phyloP scores from a whole-genome alignment of 345 rosid species.

The Murraya paniculata region DNA sequence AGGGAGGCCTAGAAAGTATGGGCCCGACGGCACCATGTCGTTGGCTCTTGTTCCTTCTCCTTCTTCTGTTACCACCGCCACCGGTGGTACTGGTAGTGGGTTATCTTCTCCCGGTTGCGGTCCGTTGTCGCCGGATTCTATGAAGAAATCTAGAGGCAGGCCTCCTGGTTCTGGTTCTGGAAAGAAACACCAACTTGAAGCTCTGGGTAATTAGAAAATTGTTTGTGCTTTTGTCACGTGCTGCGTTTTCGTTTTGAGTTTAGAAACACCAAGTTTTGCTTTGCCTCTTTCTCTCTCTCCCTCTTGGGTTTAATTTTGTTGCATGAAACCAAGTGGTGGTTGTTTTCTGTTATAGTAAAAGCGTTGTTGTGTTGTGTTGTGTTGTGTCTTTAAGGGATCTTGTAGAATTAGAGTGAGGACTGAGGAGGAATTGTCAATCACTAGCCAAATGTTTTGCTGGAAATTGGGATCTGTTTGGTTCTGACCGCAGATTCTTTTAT shows the following conservation, averaged over 20 bases:
- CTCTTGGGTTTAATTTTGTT: neutral
- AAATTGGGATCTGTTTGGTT: slow-evolving; percentile 26
- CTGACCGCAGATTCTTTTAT: slow-evolving; percentile 25
- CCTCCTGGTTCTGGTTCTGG: slow-evolving; percentile 84
- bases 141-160: slow-evolving; percentile 74
- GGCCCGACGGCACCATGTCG: slow-evolving; percentile 55
- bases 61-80: slow-evolving; percentile 15
- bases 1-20: slow-evolving; percentile 74
- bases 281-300: neutral
- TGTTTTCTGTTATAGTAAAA: slow-evolving; percentile 4
- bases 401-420: neutral
- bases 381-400: neutral
- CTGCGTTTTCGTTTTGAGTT: slow-evolving; percentile 11
- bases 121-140: slow-evolving; percentile 35
- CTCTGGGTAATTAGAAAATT: slow-evolving; percentile 44
- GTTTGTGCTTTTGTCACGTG: slow-evolving; percentile 13
- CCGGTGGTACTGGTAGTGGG: slow-evolving; percentile 6
- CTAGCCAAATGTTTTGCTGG: slow-evolving; percentile 9
- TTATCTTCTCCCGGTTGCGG: slow-evolving; percentile 24
- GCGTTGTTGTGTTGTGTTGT: neutral
- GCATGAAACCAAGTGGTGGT: neutral
- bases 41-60: slow-evolving; percentile 31
- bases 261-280: slow-evolving; percentile 8
- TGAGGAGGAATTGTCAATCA: neutral
- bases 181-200: slow-evolving; percentile 53